phyloP scores from a whole-genome alignment of 208 protist species.

The Acanthamoeba rhysodes region DNA sequence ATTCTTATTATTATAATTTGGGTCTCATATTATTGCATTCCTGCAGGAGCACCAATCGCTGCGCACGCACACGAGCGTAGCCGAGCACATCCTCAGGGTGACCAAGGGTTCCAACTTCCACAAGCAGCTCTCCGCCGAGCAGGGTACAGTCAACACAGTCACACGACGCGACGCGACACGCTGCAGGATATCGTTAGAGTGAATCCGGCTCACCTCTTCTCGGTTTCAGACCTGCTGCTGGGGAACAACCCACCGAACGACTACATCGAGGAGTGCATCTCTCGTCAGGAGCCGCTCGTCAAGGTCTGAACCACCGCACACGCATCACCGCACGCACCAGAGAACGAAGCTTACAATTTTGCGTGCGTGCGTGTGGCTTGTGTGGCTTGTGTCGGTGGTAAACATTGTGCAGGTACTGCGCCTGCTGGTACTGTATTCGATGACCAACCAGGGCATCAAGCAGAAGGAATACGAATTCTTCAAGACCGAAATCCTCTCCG shows the following conservation, averaged over 20 bases:
- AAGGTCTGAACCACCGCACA: conserved; percentile 64
- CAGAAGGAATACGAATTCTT: conserved; percentile 82
- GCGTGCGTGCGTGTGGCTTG: no score
- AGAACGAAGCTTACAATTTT: no score
- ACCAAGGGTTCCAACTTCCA: conserved; percentile 79
- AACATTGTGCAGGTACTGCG: conserved; percentile 70
- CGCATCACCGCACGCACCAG: no score
- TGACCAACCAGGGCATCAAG: conserved; percentile 85
- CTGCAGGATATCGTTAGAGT: no score
- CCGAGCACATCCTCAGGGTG: conserved; percentile 79
- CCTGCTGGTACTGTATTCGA: conserved; percentile 77
- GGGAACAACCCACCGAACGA: conserved; percentile 70
- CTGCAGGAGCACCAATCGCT: conserved; percentile 84
- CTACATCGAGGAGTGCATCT: conserved; percentile 87
- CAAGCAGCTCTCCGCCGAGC: conserved; percentile 80
- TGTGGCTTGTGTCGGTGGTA: neutral
- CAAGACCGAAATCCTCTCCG: conserved; percentile 81
- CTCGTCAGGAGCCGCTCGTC: conserved; percentile 81
- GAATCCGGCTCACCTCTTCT: neutral
- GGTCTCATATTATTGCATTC: no score
- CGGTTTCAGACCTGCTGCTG: conserved; percentile 68
- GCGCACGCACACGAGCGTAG: conserved; percentile 83
- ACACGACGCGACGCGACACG: no score
- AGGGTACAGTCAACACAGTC: conserved; percentile 43
- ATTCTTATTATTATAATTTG: no score